phyloP scores from a whole-genome alignment of 225 moss, liverwort and hornwort species.

The Takakia lepidozioides region DNA sequence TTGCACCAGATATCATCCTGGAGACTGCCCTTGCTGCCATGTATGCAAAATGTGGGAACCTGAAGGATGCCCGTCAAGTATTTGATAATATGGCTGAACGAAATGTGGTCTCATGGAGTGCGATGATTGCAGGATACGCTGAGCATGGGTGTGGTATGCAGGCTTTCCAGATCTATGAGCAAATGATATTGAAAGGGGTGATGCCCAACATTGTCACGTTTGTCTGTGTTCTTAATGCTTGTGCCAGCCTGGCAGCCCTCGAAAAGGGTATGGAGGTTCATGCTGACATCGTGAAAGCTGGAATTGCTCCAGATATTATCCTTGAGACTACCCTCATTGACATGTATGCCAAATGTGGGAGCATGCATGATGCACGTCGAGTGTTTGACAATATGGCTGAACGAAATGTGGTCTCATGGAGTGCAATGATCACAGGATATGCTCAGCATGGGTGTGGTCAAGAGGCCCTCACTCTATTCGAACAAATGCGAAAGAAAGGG shows the following conservation, averaged over 20 bases:
- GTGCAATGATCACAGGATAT: not conserved
- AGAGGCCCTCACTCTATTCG: not conserved
- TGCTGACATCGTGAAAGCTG: not conserved
- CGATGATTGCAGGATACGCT: not conserved
- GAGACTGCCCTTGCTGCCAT: too few relatives aligned
- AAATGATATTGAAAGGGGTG: not conserved
- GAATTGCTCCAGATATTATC: not conserved
- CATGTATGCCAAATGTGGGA: slow-evolving; percentile 5
- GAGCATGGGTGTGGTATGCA: not conserved
- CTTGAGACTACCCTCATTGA: slow-evolving; percentile 1
- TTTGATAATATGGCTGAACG: too few relatives aligned
- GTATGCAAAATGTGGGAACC: too few relatives aligned
- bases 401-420: slow-evolving; percentile 3
- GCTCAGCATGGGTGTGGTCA: not conserved
- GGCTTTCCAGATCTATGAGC: not conserved
- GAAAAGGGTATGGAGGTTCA: not conserved
- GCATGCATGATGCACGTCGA: not conserved
- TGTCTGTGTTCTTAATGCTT: not conserved
- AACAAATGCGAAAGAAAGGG: not conserved
- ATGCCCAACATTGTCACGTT: not conserved
- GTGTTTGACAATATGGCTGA: not conserved
- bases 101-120: too few relatives aligned
- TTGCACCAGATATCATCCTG: too few relatives aligned
- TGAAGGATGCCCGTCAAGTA: too few relatives aligned
- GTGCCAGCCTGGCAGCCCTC: not conserved